Conservation (phyloP, 1,284 basidiomycete species). For the Microbotryum violaceum region DNA sequence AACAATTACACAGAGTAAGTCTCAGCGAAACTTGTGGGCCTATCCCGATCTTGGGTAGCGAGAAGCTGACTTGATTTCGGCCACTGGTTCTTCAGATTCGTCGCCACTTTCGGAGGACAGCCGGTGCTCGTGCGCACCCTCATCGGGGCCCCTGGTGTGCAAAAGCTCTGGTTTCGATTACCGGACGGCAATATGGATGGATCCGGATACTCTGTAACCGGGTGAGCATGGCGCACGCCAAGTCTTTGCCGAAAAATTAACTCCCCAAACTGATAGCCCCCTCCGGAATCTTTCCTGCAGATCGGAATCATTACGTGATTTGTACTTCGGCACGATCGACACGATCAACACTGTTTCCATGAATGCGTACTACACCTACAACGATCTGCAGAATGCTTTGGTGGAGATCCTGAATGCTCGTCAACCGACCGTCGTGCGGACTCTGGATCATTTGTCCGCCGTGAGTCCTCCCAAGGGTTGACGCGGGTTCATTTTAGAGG, state of each 20-base stretch:
- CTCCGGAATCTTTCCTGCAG: too few relatives aligned
- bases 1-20: constrained; percentile 6
- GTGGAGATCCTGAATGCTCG: constrained; percentile 13
- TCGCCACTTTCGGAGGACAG: constrained; percentile 22
- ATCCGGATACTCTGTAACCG: constrained; percentile 6
- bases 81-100: background rate
- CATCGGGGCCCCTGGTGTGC: constrained; percentile 9
- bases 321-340: constrained; percentile 23
- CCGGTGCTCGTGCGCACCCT: constrained; percentile 21
- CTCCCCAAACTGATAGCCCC: too few relatives aligned
- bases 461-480: too few relatives aligned
- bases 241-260: too few relatives aligned
- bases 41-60: background rate
- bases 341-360: constrained; percentile 9
- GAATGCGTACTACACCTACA: constrained; percentile 8
- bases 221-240: background rate
- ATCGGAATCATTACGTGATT: constrained; percentile 8
- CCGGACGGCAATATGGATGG: constrained; percentile 26
- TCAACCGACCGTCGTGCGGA: constrained; percentile 12
- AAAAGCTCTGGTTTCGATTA: constrained; percentile 21
- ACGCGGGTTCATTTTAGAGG: too few relatives aligned
- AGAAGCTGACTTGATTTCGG: too few relatives aligned
- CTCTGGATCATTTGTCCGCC: constrained; percentile 22
- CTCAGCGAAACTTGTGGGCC: background rate
- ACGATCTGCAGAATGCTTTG: constrained; percentile 12